Conservation (phyloP, 169 alveolate genomes). For the Eimeria acervulina region DNA sequence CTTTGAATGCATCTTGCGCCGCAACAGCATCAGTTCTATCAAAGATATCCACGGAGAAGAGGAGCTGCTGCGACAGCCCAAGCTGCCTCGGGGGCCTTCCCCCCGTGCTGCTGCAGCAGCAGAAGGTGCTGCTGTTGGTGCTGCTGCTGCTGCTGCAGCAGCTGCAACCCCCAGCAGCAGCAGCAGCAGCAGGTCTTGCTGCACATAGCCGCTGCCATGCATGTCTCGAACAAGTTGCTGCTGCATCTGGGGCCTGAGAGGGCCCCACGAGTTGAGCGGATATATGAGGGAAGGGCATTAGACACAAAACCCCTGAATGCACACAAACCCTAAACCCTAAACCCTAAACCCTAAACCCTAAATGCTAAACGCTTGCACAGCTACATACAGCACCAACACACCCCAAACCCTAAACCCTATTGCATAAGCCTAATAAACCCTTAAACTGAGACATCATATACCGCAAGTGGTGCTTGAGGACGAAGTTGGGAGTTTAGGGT, state of each 20-base stretch:
- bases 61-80: constrained; percentile 20
- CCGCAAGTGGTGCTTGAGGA: too few relatives aligned
- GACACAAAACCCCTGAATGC: constrained; percentile 51
- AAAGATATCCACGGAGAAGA: constrained; percentile 46
- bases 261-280: constrained; percentile 70
- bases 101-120: constrained; percentile 74
- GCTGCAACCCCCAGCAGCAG: constrained; percentile 5
- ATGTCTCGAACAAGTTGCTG: constrained; percentile 50
- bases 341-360: not conserved
- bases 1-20: constrained; percentile 42
- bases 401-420: too few relatives aligned
- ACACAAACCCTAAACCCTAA: not conserved
- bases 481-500: too few relatives aligned
- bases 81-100: constrained; percentile 58
- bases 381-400: too few relatives aligned
- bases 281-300: constrained; percentile 47
- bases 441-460: too few relatives aligned
- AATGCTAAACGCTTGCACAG: too few relatives aligned
- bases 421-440: too few relatives aligned
- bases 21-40: constrained; percentile 54
- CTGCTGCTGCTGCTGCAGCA: constrained; percentile 60
- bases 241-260: constrained; percentile 67
- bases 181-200: constrained; percentile 21
- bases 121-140: constrained; percentile 49
- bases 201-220: constrained; percentile 70